phyloP scores from a whole-genome alignment of 352 stramenopile genomes.

The Phytophthora chlamydospora region DNA sequence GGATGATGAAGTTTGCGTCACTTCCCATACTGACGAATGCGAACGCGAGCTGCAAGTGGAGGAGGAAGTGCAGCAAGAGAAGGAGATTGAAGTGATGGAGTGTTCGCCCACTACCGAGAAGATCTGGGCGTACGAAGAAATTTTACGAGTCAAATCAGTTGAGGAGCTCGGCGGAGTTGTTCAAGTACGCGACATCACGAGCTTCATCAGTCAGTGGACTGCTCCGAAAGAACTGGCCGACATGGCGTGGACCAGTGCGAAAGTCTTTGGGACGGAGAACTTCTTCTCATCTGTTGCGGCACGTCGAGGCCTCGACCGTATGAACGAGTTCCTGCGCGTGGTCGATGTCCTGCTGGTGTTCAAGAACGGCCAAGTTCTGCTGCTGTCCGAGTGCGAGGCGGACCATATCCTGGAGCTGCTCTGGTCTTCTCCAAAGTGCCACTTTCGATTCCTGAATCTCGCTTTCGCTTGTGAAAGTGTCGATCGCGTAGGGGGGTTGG shows the following conservation, averaged over 20 bases:
- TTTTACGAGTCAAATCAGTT: too few relatives aligned
- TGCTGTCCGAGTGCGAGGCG: slow-evolving; percentile 39
- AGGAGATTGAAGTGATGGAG: slow-evolving; percentile 5
- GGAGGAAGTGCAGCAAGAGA: slow-evolving; percentile 41
- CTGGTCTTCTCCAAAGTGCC: slow-evolving; percentile 7
- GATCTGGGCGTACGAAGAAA: not conserved
- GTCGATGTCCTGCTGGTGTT: slow-evolving; percentile 44
- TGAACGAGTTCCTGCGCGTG: slow-evolving; percentile 28
- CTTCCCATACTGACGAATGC: slow-evolving; percentile 45
- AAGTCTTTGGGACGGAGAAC: too few relatives aligned
- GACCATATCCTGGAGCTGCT: slow-evolving; percentile 33
- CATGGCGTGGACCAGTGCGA: too few relatives aligned
- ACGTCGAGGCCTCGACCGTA: too few relatives aligned
- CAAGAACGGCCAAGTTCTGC: slow-evolving; percentile 30
- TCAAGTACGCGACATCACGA: too few relatives aligned
- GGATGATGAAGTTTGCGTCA: slow-evolving; percentile 42
- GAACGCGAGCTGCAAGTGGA: slow-evolving; percentile 59
- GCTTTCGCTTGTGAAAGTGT: slow-evolving; percentile 26
- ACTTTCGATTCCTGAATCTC: slow-evolving; percentile 23
- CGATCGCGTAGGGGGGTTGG: not conserved
- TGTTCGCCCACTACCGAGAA: not conserved
- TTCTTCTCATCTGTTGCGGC: too few relatives aligned
- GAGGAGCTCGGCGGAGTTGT: too few relatives aligned
- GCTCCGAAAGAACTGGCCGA: too few relatives aligned
- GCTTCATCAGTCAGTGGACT: too few relatives aligned